Base-by-base conservation (phyloP, 352 stramenopile genomes). In the Albugo laibachii region DNA sequence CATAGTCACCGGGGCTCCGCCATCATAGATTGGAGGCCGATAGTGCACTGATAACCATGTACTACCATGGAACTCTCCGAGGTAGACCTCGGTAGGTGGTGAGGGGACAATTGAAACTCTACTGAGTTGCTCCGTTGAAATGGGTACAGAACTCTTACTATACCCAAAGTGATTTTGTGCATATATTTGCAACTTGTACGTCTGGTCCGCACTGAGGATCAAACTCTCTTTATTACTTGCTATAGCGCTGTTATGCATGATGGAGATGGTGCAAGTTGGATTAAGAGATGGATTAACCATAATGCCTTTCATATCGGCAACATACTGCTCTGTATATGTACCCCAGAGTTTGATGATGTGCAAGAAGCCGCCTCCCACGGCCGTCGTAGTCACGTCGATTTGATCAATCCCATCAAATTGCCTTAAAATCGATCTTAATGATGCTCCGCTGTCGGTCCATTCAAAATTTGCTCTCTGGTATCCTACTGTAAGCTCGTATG, bases 261-360 rank as follows among this genome's bases (percentile, higher is more conserved):
- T 52, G 83, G 24, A 31, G 8, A 31, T 31, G 3, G 24, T 31
- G 24, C 24, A 31, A 31, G 24, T 8, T 8, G 24, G 24, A 31
- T 31, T 10, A 31, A 31, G 24, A 31, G 24, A 31, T 31, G 24
- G 24, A 31, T 31, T 31, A 10, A 8, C 24, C 24, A 31, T 31
- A 31, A 31, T 10, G 24, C 24, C 24, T 31, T 31, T 31, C 24
- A 31, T 31, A 31, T 31, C 24, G 8, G 24, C 24, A 3, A 31
- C 24, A 31, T 10, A 31, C 3, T 31, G 24, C 24, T 31, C 24
- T 11, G 71, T 60, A 40, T 85, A 85, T 14, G 61, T 66, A 2
- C 81, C 81, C 79, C 78, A 94, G 41, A 95, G 93, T n/a, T 56
- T 76, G 49, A 94, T 63, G 0, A 69, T 82, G 54, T 92, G 83